Base-by-base conservation (phyloP, 306 rosid genomes). In the Prinsepia uniflora region DNA sequence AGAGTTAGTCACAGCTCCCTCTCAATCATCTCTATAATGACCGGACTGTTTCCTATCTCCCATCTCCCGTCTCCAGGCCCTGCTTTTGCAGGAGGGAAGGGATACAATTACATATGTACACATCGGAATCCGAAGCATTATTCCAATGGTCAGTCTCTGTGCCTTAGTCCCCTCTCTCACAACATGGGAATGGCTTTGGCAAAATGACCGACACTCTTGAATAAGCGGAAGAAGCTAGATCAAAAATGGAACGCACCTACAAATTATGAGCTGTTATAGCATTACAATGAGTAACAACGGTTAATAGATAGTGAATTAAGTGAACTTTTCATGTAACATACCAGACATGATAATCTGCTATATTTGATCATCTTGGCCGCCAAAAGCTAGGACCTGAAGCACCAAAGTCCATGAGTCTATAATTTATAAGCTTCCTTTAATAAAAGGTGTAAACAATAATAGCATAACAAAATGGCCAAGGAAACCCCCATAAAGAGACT, bases 351-450 rank as follows among this genome's bases (percentile, higher is more conserved):
- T 65, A 67, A 63, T 63, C 68, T 46, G 71, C 70, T 68, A 73
- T 58, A 69, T 73, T 69, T 56, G 65, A 63, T 90, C 87, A 88
- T 73, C 94, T 82, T 52, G 97, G 98, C 81, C 69, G 86, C 97
- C 97, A 93, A 86, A 47, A 88, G 86, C 85, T 67, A 46, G 90
- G 86, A 75, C 96, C 97, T 93, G 91, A 76, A 85, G 78, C 65
- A 78, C 72, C 70, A 49, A 59, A 14, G 24, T 49, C 22, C 12
- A 48, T 62, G 22, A 56, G 61, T 13, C 61, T 5, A 56, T 22
- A 2, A 53, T 17, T 53, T 53, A 30, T 53, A 53, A 53, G 0
- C 22, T n/a, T 11, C 57, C 50, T 5, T 53, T 17, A 30, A 30
- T 8, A n/a, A 6, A 17, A 53, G 22, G 39, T 53, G 61, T 6